Evolutionary conservation across 2,329 filamentous ascomycete species (phyloP).

Genomic region (Sclerotinia trifoliorum): DNA sequence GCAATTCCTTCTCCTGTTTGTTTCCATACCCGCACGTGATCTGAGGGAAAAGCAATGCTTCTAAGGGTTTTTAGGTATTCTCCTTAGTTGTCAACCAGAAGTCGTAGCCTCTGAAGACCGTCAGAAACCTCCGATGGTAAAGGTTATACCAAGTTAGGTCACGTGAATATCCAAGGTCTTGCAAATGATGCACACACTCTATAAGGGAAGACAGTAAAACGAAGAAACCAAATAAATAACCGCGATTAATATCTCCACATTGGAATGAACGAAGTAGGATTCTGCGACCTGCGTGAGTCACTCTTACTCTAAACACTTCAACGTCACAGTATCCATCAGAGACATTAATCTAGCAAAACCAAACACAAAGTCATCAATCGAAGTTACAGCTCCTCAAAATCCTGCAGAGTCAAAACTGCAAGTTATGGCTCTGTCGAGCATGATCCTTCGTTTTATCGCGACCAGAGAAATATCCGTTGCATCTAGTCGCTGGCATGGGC

Average conservation of each 20-base stretch:
- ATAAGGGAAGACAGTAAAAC: no score
- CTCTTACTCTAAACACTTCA: not conserved
- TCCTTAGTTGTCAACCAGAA: not conserved
- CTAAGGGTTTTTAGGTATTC: not conserved
- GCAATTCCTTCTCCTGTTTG: not conserved
- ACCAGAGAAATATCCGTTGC: not conserved
- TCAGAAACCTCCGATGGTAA: no score
- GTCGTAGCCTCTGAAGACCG: not conserved
- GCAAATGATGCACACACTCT: not conserved
- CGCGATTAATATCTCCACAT: no score
- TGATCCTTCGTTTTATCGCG: not conserved
- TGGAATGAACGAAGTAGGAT: not conserved
- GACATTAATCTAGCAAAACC: not conserved
- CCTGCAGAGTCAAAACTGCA: not conserved
- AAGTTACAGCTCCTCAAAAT: not conserved
- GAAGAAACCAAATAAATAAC: no score
- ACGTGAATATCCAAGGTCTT: not conserved
- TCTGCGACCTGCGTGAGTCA: not conserved
- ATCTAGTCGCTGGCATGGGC: not conserved
- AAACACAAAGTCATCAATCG: not conserved
- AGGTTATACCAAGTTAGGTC: rapidly evolving
- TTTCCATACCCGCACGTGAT: not conserved
- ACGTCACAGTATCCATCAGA: no score
- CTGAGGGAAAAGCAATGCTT: rapidly evolving
- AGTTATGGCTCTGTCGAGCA: not conserved